Evolutionary conservation across 306 rosid genomes (phyloP), one percentile per base, ranked within the genome.

Genomic region (Arachis stenosperma): DNA sequence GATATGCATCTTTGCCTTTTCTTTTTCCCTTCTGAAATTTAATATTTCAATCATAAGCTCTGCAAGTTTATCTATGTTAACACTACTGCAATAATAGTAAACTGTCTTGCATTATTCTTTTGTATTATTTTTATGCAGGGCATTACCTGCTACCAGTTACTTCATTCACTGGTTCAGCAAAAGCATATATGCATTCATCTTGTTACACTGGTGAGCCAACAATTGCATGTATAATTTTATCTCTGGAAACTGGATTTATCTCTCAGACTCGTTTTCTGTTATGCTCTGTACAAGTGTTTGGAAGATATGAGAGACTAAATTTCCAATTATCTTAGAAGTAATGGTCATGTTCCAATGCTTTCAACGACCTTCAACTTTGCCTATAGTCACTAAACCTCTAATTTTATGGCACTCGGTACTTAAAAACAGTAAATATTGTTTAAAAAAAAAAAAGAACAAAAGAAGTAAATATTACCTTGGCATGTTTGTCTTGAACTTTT

Each of bases 111-210:
- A 6, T 59, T 75, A 59, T 61, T 74, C 27, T 61, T 50, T 73
- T 61, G 15, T 78, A 80, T 70, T 65, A 77, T 76, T 58, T 60
- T 77, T 78, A 52, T 41, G 17, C 88, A 94, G 98, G 92, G 84
- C 13, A 81, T 91, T 58, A 89, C 96, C 46, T 94, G 98, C 75
- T 73, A 75, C 87, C 96, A 84, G 78, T 85, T 91, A 80, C 92
- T 91, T 76, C 91, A 83, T 78, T 84, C 97, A 5, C 88, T 94
- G 69, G 97, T 94, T 86, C 96, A 70, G 84, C 94, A 80, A 73
- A 94, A 87, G 79, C 90, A 86, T 84, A 87, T 91, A 69, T 91
- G 98, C 76, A 74, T 81, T 74, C 91, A 91, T 67, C 96, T 94
- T 78, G 88, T 89, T 81, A 74, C 88, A 30, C 81, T 94, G 93